Evolutionary conservation across 1,139 yeast species (phyloP).

Genomic region (Blastobotrys arbuscula): DNA sequence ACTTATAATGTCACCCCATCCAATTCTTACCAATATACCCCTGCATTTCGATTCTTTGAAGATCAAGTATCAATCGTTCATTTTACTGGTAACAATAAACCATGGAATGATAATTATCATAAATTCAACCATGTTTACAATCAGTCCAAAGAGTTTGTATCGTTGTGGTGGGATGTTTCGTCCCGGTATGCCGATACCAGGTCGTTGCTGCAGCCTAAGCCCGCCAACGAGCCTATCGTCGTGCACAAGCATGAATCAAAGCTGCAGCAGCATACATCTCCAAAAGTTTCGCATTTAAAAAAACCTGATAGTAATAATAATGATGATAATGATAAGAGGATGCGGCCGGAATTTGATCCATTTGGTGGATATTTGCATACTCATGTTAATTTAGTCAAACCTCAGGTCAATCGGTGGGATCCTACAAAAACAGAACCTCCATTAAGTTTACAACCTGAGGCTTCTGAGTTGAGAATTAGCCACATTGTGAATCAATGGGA

Average conservation of each 20-base stretch:
- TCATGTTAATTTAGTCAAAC: constrained; percentile 24
- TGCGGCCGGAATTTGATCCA: constrained; percentile 20
- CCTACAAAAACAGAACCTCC: constrained; percentile 41
- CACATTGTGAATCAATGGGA: constrained; percentile 31
- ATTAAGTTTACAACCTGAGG: constrained; percentile 37
- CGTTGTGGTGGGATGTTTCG: constrained; percentile 15
- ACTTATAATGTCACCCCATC: constrained; percentile 81
- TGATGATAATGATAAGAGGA: not conserved
- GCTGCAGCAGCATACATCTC: not conserved
- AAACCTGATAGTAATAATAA: not conserved
- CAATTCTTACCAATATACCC: constrained; percentile 71
- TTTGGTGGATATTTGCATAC: constrained; percentile 14
- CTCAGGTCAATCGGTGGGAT: constrained; percentile 38
- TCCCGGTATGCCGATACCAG: constrained; percentile 3
- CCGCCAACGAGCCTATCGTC: not conserved
- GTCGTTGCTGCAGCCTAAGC: constrained; percentile 1
- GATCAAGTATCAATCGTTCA: constrained; percentile 59
- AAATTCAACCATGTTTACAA: constrained; percentile 2
- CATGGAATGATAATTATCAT: constrained; percentile 49
- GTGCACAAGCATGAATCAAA: not conserved
- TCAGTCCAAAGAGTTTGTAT: constrained; percentile 5
- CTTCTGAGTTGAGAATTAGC: constrained; percentile 29
- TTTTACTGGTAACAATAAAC: constrained; percentile 76
- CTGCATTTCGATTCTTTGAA: constrained; percentile 65
- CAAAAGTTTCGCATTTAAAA: not conserved